Percentiles rank a stretch among this genome's conserved stretches.
phyloP scores from a whole-genome alignment of 192 early-diverging fungal species.

The Mortierella alpina region DNA sequence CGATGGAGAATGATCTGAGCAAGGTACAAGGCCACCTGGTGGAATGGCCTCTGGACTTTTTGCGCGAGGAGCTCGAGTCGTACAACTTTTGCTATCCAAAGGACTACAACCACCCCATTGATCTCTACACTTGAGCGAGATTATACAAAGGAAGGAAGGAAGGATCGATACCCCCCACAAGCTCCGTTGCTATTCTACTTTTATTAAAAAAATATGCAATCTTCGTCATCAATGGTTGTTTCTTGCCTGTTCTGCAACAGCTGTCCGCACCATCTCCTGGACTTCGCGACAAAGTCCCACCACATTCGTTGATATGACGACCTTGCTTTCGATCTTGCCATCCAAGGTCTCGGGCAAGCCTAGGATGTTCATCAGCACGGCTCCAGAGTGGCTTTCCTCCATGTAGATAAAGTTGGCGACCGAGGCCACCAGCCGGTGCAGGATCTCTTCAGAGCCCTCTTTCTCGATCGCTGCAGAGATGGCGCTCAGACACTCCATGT shows the following conservation, averaged over 20 bases:
- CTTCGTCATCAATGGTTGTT: not conserved
- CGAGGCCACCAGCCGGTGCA: constrained; percentile 37
- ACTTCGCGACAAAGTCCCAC: constrained; percentile 37
- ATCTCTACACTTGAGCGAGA: constrained; percentile 42
- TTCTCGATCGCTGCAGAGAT: constrained; percentile 68
- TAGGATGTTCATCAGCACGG: constrained; percentile 39
- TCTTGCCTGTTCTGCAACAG: constrained; percentile 20
- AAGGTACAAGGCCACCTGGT: constrained; percentile 65
- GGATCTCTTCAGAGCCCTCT: constrained; percentile 68
- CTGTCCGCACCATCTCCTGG: constrained; percentile 46
- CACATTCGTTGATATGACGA: constrained; percentile 23
- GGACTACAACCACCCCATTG: constrained; percentile 53
- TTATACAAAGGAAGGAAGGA: no score
- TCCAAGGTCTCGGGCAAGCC: constrained; percentile 26
- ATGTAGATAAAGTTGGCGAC: constrained; percentile 48
- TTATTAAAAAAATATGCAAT: not conserved
- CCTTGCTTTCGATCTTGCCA: constrained; percentile 16
- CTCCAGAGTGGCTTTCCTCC: constrained; percentile 30
- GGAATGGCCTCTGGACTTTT: constrained; percentile 63
- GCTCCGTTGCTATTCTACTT: not conserved
- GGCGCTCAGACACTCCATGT: constrained; percentile 73
- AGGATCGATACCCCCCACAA: no score
- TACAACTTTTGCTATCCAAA: constrained; percentile 54
- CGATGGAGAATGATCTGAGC: constrained; percentile 45
- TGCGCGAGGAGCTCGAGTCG: constrained; percentile 58